Evolutionary conservation across 106 monocot species (phyloP).

Genomic region (Dendrobium huoshanense): DNA sequence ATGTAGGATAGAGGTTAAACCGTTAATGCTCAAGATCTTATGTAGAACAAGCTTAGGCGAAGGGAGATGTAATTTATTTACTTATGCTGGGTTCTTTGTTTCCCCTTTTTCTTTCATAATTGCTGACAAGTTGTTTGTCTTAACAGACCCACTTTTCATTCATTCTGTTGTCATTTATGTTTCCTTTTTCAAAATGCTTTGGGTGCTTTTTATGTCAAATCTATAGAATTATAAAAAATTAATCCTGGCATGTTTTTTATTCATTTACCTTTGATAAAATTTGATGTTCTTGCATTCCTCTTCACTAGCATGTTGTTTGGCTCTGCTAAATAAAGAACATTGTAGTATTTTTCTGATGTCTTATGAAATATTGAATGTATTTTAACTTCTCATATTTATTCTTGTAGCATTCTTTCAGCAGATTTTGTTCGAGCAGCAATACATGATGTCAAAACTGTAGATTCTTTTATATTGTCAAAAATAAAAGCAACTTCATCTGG

Average conservation of each 20-base stretch:
- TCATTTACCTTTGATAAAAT: background rate
- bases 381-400: constrained; percentile 53
- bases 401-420: constrained; percentile 98
- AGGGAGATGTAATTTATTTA: background rate
- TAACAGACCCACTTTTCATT: background rate
- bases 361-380: constrained; percentile 16
- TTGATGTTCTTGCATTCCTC: background rate
- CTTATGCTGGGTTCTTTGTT: background rate
- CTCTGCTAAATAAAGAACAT: background rate
- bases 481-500: constrained; percentile 36
- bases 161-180: background rate
- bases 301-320: background rate
- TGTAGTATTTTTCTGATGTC: constrained; percentile 1
- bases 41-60: background rate
- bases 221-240: background rate
- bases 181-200: background rate
- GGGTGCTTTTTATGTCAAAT: background rate
- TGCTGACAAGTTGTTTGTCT: background rate
- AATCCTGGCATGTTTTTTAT: background rate
- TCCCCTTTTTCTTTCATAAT: background rate
- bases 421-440: constrained; percentile 85
- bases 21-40: background rate
- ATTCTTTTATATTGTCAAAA: constrained; percentile 49
- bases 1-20: background rate
- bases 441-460: constrained; percentile 57